Percentiles rank a stretch among this genome's conserved stretches.
These are phyloP conservation scores for Lindgomyces ingoldianus DNA, from an alignment of 495 filamentous ascomycete species.

Conservation along the genomic window DNA sequence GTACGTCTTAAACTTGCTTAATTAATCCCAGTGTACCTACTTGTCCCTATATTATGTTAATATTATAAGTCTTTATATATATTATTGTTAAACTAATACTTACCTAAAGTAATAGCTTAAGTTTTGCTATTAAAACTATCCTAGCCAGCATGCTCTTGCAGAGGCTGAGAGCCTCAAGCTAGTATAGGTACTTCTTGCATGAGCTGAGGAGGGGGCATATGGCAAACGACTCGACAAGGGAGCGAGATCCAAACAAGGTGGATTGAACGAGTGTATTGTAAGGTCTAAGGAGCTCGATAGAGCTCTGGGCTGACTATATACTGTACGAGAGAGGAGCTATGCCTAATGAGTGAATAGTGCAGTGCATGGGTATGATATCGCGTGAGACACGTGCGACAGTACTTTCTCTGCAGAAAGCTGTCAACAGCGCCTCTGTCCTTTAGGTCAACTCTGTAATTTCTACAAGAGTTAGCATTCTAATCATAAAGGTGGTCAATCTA, in stretches of 20 bases:
- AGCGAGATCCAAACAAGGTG: too few species aligned
- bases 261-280: too few species aligned
- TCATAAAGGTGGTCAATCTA: constrained; percentile 19
- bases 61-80: too few species aligned
- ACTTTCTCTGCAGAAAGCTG: too few species aligned
- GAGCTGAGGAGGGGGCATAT: too few species aligned
- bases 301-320: too few species aligned
- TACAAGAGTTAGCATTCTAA: background rate
- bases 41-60: background rate
- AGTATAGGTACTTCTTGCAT: constrained; percentile 49
- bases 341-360: too few species aligned
- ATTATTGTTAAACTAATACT: background rate
- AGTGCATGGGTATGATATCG: too few species aligned
- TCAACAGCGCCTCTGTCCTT: constrained; percentile 31
- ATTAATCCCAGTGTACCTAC: background rate
- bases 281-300: too few species aligned
- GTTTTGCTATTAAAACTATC: constrained; percentile 23
- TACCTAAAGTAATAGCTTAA: constrained; percentile 6
- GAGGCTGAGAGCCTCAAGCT: constrained; percentile 49
- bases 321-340: too few species aligned
- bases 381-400: too few species aligned
- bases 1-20: constrained; percentile 38
- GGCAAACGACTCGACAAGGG: too few species aligned
- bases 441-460: background rate
- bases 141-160: constrained; percentile 37